A percentile compares a stretch with the other conserved stretches of the same genome.
Evolutionary conservation across 2,329 filamentous ascomycete species (phyloP).

Genomic region (Nothopassalora personata): DNA sequence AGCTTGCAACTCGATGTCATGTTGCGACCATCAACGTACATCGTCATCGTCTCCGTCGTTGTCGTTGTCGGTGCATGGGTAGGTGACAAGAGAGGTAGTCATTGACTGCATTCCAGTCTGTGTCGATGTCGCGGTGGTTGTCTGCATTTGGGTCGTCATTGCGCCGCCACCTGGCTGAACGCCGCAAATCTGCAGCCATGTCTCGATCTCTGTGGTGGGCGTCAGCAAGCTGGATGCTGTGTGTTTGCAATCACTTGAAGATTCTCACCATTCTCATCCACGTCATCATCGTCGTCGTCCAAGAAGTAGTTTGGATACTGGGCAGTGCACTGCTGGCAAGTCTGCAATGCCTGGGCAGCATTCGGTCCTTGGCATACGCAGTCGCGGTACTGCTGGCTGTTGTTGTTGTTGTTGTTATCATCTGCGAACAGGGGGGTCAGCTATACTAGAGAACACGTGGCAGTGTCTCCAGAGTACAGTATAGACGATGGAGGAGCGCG

Average conservation of each 20-base stretch:
- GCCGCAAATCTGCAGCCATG: constrained; percentile 1
- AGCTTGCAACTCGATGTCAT: background rate
- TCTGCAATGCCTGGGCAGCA: constrained; percentile 5
- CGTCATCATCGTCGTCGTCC: constrained; percentile 5
- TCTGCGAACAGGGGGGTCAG: too few relatives aligned
- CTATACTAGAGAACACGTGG: too few relatives aligned
- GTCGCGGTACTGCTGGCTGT: constrained; percentile 9
- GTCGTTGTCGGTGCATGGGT: constrained; percentile 2
- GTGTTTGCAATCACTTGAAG: background rate
- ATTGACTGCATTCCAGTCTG: constrained; percentile 1
- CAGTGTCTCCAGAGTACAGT: too few relatives aligned
- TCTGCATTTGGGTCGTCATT: background rate
- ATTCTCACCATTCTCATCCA: constrained; percentile 2
- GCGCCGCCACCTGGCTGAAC: background rate
- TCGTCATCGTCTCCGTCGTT: background rate
- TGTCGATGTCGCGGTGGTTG: background rate
- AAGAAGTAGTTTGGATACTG: constrained; percentile 9
- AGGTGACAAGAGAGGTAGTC: background rate
- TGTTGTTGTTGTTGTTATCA: background rate
- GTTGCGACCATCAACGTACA: background rate
- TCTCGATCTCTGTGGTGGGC: constrained; percentile 3
- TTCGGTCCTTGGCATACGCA: constrained; percentile 10
- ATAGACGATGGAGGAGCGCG: too few relatives aligned
- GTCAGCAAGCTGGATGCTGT: background rate
- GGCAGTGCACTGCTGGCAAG: constrained; percentile 9